Percentiles rank a stretch among this genome's conserved stretches.
These are phyloP conservation scores for Apiospora phragmitis DNA, from an alignment of 2,329 filamentous ascomycete genomes.

Conservation along the genomic window DNA sequence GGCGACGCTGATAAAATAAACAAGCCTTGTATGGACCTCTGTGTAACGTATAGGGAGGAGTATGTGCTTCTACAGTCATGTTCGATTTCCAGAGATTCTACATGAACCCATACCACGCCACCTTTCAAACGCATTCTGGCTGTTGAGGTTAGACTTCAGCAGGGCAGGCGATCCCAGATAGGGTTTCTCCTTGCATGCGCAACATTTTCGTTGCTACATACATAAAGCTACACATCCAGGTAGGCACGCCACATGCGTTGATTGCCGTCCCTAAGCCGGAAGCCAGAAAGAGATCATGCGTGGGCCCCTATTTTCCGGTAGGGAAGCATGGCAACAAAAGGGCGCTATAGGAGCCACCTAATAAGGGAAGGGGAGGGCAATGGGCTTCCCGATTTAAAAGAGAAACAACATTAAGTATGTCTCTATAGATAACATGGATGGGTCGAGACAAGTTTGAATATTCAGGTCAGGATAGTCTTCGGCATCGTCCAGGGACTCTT, in stretches of 20 bases:
- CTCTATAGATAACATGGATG: not conserved
- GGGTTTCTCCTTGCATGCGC: not conserved
- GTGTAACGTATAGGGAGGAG: not conserved
- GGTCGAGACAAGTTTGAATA: not conserved
- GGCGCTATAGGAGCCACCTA: not conserved
- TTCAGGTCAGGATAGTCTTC: not conserved
- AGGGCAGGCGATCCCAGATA: not conserved
- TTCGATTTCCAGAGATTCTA: not conserved
- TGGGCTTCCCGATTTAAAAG: not conserved
- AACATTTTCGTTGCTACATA: not conserved
- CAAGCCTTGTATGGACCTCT: not conserved
- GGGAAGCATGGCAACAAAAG: not conserved
- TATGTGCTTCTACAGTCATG: not conserved
- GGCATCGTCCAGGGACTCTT: not conserved
- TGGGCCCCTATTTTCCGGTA: not conserved
- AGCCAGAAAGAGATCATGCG: not conserved
- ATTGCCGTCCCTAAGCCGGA: not conserved
- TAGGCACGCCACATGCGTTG: not conserved
- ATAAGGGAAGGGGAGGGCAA: not conserved
- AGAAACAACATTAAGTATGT: not conserved
- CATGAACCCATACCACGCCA: not conserved
- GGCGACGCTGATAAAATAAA: not conserved
- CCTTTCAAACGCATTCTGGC: not conserved
- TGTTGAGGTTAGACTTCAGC: not conserved
- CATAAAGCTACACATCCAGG: not conserved